Conservation (phyloP, 192 early-diverging fungal species). For the Cetraspora pellucida region DNA sequence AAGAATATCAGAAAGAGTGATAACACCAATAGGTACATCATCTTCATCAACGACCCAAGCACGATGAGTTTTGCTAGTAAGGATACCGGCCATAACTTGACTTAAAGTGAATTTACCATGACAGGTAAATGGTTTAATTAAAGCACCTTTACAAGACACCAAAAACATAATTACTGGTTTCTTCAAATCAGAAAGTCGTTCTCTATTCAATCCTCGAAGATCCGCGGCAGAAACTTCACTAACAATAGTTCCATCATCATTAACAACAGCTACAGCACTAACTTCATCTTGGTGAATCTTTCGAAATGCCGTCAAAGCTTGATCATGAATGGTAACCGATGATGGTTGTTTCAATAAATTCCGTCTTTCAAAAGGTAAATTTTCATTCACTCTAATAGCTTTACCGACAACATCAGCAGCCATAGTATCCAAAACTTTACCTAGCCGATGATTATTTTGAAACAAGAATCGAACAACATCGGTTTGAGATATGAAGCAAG, state of each 20-base stretch:
- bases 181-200: constrained; percentile 56
- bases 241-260: constrained; percentile 58
- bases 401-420: constrained; percentile 37
- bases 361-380: constrained; percentile 24
- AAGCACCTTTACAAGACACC: constrained; percentile 55
- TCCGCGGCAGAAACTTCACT: constrained; percentile 74
- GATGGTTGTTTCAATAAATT: constrained; percentile 34
- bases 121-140: constrained; percentile 57
- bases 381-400: constrained; percentile 33
- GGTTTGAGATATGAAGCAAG: constrained; percentile 54
- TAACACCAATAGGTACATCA: constrained; percentile 65
- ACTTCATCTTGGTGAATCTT: constrained; percentile 48
- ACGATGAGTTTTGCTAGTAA: constrained; percentile 56
- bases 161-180: constrained; percentile 70
- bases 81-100: constrained; percentile 55
- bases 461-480: constrained; percentile 55
- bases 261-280: constrained; percentile 66
- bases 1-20: constrained; percentile 72
- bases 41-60: constrained; percentile 68
- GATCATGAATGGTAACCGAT: constrained; percentile 46
- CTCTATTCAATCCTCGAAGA: constrained; percentile 68
- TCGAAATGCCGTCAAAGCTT: constrained; percentile 49
- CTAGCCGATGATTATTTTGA: constrained; percentile 54
- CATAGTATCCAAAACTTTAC: constrained; percentile 47
- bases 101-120: constrained; percentile 53